Base-by-base conservation (phyloP, 2,329 filamentous ascomycete genomes). In the Neofusicoccum sp. region DNA sequence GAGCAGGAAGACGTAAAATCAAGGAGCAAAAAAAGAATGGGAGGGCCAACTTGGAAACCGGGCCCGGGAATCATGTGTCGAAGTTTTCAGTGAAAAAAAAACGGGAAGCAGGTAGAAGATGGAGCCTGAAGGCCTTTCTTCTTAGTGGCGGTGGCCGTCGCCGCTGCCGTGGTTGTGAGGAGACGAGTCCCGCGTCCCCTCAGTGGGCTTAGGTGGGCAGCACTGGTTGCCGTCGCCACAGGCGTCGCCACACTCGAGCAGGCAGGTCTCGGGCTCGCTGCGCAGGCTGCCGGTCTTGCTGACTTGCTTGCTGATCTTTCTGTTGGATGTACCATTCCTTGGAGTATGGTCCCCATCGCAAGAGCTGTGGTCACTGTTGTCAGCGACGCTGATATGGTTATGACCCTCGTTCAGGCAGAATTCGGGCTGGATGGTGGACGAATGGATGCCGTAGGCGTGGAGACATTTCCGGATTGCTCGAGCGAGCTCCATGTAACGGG, bases 391-490 rank as follows among this genome's bases (percentile, higher is more conserved):
- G 3, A 73, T 69, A 63, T 80, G 78, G 62, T 77, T 75, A 64
- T 79, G 76, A 16, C 73, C 73, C 5, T 71, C 70, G 61, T 81
- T 73, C 26, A 80, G 72, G 66, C 78, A 78, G 70, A 80, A 99
- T 75, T 99, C 95, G 5, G 95, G 95, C 76, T 99, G 95, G 67
- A 99, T 98, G 11, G 95, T 99, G 36, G 92, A 93, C 38, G 90
- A 96, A 79, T 99, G 95, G 65, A 99, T 98, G 60, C 95, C 93
- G 68, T 96, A 97, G 36, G 86, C 93, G 75, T 99, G 95, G 3
- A 99, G 86, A 70, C 95, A 99, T 70, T 88, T 88, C 49, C 93
- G 85, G 16, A 96, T 90, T 61, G 89, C 87, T 62, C 86, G 86
- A 20, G 93, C 91, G 40, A 99, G 84, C 65, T 88, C 84, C 93